Evolutionary conservation across 2,329 filamentous ascomycete species (phyloP), one percentile per base, ranked within the genome.

Genomic region (Microcera coccophila): DNA sequence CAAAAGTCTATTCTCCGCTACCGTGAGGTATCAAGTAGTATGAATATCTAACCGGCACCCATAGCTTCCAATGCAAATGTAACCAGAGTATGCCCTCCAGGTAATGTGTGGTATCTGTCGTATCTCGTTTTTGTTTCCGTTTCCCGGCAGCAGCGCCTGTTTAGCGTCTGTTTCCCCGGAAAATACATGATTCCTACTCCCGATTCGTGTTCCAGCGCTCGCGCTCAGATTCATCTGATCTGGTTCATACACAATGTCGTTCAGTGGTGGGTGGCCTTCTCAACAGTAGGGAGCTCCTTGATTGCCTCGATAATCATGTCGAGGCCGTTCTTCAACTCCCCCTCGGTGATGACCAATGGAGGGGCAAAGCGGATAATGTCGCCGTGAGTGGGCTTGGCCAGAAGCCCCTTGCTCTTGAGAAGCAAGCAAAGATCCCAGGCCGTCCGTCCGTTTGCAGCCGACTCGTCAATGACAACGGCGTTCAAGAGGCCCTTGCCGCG

Each of bases 321-420:
- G 41, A 97, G 65, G 1, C 91, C 85, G 61, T 82, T 79, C 55
- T 82, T 76, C 53, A 98, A 84, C 70, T 98, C 82, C 47, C 84
- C 79, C 61, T 97, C 90, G 19, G 84, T 90, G 60, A 98, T 97
- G 53, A 98, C 90, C 41, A 98, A 75, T 16, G 93, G 93, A 36
- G 93, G 93, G n/a, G 93, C 93, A 49, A 98, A 85, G 44, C 93
- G 87, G 64, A 98, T 98, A 66, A 98, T 97, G 69, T 97, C 96
- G 62, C 95, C 85, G 68, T 98, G 93, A 5, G 93, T 98, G 21
- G 93, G 93, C 79, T 98, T 98, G 59, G 93, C 93, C 78, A 98
- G 67, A 43, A 98, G 72, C 45, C 93, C 93, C 78, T 96, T 97
- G 67, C 85, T 81, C 76, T 97, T 97, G 72, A 96, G 81, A 62